Conservation (phyloP, 495 filamentous ascomycete genomes). For the Chlorociboria aeruginascens region DNA sequence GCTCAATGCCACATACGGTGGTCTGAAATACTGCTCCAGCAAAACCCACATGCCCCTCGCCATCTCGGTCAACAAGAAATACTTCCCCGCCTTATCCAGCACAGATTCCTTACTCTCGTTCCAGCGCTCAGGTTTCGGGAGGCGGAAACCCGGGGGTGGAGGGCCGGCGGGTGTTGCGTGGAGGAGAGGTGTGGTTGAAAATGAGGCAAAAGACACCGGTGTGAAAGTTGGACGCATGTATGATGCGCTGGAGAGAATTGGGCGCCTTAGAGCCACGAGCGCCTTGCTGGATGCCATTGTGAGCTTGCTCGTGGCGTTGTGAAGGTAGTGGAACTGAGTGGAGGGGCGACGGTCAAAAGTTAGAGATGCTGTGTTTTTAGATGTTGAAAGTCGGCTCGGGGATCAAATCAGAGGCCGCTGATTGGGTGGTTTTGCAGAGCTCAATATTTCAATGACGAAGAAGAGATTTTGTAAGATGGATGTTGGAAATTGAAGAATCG, state of each 20-base stretch:
- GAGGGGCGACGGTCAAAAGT: background rate
- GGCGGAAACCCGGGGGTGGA: conserved; percentile 65
- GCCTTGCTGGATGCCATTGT: conserved; percentile 42
- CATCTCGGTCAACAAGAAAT: conserved; percentile 93
- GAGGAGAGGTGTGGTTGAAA: conserved; percentile 45
- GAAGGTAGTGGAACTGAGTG: conserved; percentile 4
- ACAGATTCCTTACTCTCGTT: conserved; percentile 57
- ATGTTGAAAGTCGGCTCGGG: no score
- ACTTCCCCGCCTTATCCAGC: conserved; percentile 74
- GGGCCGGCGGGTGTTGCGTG: conserved; percentile 67
- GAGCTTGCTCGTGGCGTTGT: conserved; percentile 20
- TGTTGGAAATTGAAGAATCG: no score
- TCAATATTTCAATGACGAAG: background rate
- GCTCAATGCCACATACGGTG: conserved; percentile 60
- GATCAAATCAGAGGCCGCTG: conserved; percentile 4
- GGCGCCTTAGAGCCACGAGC: conserved; percentile 36
- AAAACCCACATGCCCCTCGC: conserved; percentile 94
- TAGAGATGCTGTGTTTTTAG: background rate
- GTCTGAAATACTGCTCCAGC: conserved; percentile 94
- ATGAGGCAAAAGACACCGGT: conserved; percentile 21
- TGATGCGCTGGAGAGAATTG: conserved; percentile 17
- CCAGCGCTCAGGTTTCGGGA: conserved; percentile 55
- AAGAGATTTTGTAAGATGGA: background rate
- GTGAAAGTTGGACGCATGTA: conserved; percentile 18
- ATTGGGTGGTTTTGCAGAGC: conserved; percentile 11